These are phyloP conservation scores for Xylariaceae sp. DNA, from an alignment of 2,329 filamentous ascomycete genomes.

Conservation along the genomic window DNA sequence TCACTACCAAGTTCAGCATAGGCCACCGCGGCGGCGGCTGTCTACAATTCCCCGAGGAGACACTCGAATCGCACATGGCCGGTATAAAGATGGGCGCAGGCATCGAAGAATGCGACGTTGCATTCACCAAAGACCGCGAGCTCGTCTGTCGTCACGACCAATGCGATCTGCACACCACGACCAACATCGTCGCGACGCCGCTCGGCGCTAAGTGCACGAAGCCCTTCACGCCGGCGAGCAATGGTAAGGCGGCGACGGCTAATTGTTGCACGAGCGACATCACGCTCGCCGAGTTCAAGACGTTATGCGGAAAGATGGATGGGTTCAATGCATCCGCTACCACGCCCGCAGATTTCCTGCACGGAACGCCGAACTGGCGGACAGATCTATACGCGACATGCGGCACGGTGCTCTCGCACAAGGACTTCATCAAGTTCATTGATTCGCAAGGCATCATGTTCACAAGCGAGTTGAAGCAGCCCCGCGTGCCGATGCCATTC, in stretches of 20 bases:
- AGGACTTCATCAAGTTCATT: conserved; percentile 67
- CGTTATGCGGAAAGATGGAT: conserved; percentile 76
- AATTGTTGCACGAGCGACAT: conserved; percentile 77
- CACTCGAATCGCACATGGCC: conserved; percentile 63
- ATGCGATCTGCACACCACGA: conserved; percentile 73
- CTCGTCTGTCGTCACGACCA: conserved; percentile 74
- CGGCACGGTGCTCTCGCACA: conserved; percentile 65
- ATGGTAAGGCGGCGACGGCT: conserved; percentile 61
- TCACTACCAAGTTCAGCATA: conserved; percentile 62
- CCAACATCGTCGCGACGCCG: conserved; percentile 68
- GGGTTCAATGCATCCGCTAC: conserved; percentile 64
- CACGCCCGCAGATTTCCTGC: conserved; percentile 63
- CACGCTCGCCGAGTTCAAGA: conserved; percentile 70
- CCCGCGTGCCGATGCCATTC: conserved; percentile 75
- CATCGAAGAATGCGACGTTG: conserved; percentile 71
- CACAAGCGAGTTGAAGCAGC: conserved; percentile 72
- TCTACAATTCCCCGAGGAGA: conserved; percentile 70
- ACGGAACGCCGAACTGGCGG: conserved; percentile 65
- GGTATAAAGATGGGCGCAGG: conserved; percentile 73
- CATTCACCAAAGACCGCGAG: conserved; percentile 68
- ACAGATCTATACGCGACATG: conserved; percentile 72
- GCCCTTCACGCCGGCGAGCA: conserved; percentile 64
- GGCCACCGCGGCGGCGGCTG: conserved; percentile 68
- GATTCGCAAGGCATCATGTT: conserved; percentile 66
- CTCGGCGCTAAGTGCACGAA: conserved; percentile 69